These are phyloP conservation scores for Pythium graminicola DNA, from an alignment of 352 stramenopile species.

Conservation along the genomic window DNA sequence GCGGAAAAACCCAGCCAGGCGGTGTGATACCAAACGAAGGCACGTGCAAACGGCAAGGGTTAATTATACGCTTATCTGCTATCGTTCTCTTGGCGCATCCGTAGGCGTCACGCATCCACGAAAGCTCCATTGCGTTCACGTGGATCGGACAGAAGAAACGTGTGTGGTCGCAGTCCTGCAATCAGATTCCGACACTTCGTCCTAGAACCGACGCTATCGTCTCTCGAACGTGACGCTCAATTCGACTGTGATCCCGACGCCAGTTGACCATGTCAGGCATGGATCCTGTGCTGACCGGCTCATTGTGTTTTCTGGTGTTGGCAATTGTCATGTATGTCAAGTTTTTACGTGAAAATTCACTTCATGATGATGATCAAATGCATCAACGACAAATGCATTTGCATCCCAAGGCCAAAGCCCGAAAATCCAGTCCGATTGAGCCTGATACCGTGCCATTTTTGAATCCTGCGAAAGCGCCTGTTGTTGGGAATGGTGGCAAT, in stretches of 20 bases:
- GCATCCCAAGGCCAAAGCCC: conserved; percentile 22
- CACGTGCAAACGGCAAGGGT: too few relatives aligned
- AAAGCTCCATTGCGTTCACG: too few relatives aligned
- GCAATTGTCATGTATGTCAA: conserved; percentile 87
- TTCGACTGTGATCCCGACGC: too few relatives aligned
- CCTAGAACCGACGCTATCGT: background rate
- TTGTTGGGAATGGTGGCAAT: conserved; percentile 11
- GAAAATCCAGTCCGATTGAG: conserved; percentile 60
- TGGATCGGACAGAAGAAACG: background rate
- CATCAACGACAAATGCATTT: conserved; percentile 28
- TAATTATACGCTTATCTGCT: conserved; percentile 5
- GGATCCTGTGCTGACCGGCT: conserved; percentile 83
- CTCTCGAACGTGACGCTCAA: too few relatives aligned
- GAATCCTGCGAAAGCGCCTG: conserved; percentile 38
- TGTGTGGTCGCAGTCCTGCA: background rate
- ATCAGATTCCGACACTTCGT: background rate
- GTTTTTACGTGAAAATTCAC: conserved; percentile 74
- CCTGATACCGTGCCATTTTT: conserved; percentile 67
- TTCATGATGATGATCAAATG: conserved; percentile 45
- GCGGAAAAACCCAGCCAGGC: background rate
- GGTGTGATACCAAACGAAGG: too few relatives aligned
- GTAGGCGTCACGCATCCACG: too few relatives aligned
- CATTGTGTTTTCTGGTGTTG: conserved; percentile 80
- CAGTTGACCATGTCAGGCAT: conserved; percentile 42
- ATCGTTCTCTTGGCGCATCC: background rate